Evolutionary conservation across 2,329 filamentous ascomycete genomes (phyloP).

Genomic region (Pseudopyrenochaeta lycopersici): DNA sequence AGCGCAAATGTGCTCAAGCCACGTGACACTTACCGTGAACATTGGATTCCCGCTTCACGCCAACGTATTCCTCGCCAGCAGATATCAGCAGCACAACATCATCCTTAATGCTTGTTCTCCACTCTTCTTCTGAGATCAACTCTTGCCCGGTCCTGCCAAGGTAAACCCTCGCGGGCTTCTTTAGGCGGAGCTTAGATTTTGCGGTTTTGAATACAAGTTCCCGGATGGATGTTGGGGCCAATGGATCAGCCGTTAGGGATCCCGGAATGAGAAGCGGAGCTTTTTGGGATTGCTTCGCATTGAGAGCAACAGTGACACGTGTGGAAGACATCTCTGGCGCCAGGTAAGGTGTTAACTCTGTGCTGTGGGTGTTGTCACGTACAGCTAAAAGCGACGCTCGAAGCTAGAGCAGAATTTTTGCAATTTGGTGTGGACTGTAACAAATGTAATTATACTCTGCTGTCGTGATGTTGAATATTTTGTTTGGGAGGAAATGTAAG

Average conservation of each 20-base stretch:
- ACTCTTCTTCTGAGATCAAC: conserved; percentile 36
- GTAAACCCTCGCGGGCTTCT: conserved; percentile 39
- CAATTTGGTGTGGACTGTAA: neutral
- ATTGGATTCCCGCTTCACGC: conserved; percentile 26
- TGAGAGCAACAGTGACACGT: conserved; percentile 43
- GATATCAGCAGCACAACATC: conserved; percentile 41
- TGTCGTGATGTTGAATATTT: neutral
- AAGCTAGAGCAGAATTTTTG: neutral
- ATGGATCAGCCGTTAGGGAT: conserved; percentile 24
- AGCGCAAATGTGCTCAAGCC: conserved; percentile 35
- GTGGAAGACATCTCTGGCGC: conserved; percentile 21
- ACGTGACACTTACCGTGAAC: conserved; percentile 23
- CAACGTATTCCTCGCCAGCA: conserved; percentile 45
- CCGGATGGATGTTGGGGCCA: conserved; percentile 24
- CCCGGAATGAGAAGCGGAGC: conserved; percentile 37
- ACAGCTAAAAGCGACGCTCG: too few species aligned
- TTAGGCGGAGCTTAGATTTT: conserved; percentile 41
- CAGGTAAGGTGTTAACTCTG: neutral
- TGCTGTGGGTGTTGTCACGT: neutral
- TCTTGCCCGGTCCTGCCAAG: conserved; percentile 36
- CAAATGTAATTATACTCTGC: neutral
- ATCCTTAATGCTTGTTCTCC: conserved; percentile 30
- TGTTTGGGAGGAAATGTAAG: conserved; percentile 3
- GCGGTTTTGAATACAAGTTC: conserved; percentile 40
- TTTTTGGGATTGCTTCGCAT: conserved; percentile 40